Percentiles rank a stretch among this genome's conserved stretches.
Evolutionary conservation across 2,329 filamentous ascomycete genomes (phyloP).

Genomic region (Alternaria arbusti): DNA sequence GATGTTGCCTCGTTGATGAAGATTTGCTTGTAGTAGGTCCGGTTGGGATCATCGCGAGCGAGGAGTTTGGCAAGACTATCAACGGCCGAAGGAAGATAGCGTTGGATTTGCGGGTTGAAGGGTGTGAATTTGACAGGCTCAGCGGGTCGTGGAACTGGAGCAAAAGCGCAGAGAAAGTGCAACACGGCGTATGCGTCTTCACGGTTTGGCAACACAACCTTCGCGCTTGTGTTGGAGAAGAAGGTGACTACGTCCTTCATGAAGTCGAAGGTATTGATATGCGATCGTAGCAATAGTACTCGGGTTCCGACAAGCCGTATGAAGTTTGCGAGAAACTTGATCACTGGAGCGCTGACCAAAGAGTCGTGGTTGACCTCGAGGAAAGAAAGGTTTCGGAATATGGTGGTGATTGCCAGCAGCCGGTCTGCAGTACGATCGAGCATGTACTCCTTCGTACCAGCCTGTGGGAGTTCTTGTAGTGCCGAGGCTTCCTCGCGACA

Average conservation of each 20-base stretch:
- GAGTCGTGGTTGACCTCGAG: conserved; percentile 75
- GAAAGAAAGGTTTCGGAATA: conserved; percentile 92
- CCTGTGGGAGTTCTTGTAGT: conserved; percentile 73
- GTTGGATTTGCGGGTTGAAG: conserved; percentile 81
- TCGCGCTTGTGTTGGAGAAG: conserved; percentile 84
- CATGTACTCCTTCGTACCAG: conserved; percentile 79
- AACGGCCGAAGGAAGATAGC: conserved; percentile 87
- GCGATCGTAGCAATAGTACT: conserved; percentile 81
- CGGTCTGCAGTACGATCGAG: conserved; percentile 86
- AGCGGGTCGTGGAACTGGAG: conserved; percentile 75
- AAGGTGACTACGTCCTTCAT: conserved; percentile 95
- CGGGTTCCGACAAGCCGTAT: conserved; percentile 89
- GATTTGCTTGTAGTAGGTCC: conserved; percentile 81
- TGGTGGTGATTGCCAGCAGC: conserved; percentile 88
- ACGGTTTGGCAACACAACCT: conserved; percentile 79
- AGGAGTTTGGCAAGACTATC: conserved; percentile 91
- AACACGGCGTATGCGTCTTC: conserved; percentile 88
- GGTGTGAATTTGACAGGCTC: conserved; percentile 72
- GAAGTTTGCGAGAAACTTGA: conserved; percentile 82
- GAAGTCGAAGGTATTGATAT: conserved; percentile 88
- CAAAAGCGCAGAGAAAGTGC: conserved; percentile 89
- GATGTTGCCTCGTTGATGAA: conserved; percentile 74
- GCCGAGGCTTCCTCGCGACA: conserved; percentile 75
- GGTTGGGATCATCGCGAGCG: conserved; percentile 90
- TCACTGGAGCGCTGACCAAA: conserved; percentile 76